Percentiles rank a stretch among this genome's conserved stretches.
Evolutionary conservation across 2,329 filamentous ascomycete genomes (phyloP).

Genomic region (Phaeophleospora eucalypticola): DNA sequence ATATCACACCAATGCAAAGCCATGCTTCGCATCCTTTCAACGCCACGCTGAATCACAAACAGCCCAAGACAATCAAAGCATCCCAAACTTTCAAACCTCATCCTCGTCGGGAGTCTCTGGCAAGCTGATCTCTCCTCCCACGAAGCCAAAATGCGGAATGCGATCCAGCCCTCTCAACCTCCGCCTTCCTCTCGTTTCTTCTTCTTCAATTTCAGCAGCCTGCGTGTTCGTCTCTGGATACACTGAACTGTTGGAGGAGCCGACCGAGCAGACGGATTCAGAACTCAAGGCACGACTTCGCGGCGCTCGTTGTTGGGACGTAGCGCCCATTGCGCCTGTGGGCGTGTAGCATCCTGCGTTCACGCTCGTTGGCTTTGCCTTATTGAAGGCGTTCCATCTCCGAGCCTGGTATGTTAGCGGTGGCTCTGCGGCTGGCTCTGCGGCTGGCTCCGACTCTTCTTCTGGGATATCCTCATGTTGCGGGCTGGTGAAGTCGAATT

Average conservation of each 20-base stretch:
- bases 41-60: neutral
- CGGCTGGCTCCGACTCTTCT: too few species aligned
- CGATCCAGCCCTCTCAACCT: slow-evolving; percentile 9
- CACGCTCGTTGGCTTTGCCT: slow-evolving; percentile 1
- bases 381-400: neutral
- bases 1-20: too few species aligned
- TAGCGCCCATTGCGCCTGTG: slow-evolving; percentile 3
- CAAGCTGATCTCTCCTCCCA: slow-evolving; percentile 3
- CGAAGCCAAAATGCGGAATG: slow-evolving; percentile 6
- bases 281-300: slow-evolving; percentile 5
- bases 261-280: slow-evolving; percentile 7
- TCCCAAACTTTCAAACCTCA: too few species aligned
- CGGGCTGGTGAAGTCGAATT: slow-evolving; percentile 10
- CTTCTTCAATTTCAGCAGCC: slow-evolving; percentile 18
- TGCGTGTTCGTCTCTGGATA: slow-evolving; percentile 17
- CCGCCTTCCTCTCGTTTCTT: slow-evolving; percentile 12
- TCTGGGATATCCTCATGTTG: neutral
- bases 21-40: too few species aligned
- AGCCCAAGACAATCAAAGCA: too few species aligned
- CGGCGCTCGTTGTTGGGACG: neutral
- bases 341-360: slow-evolving; percentile 12
- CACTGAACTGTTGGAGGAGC: slow-evolving; percentile 9
- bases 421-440: neutral
- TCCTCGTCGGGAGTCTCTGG: neutral
- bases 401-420: slow-evolving; percentile 5